Conservation (phyloP, 108 stramenopile genomes). For the Fistulifera pelliculosa region DNA sequence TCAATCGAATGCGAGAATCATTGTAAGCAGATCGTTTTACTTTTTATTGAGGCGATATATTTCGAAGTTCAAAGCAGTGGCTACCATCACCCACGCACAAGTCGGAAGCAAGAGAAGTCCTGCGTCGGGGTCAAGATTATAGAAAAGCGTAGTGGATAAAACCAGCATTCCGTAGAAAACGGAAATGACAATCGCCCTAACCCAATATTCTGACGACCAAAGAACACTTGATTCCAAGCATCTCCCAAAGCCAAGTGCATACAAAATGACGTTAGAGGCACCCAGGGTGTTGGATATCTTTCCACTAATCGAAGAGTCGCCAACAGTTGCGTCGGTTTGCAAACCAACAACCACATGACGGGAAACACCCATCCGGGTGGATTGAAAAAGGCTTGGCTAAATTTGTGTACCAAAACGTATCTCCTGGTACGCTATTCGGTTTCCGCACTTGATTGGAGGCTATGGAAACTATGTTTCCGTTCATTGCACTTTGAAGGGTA, state of each 20-base stretch:
- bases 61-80: slow-evolving; percentile 47
- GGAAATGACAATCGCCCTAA: slow-evolving; percentile 39
- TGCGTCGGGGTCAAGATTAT: slow-evolving; percentile 30
- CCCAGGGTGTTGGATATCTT: slow-evolving; percentile 6
- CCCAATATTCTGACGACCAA: slow-evolving; percentile 49
- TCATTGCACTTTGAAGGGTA: too few species aligned
- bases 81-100: slow-evolving; percentile 57
- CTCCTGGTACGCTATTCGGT: slow-evolving; percentile 1
- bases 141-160: slow-evolving; percentile 36
- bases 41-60: slow-evolving; percentile 29
- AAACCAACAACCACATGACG: slow-evolving; percentile 69
- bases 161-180: slow-evolving; percentile 38
- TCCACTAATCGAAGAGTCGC: slow-evolving; percentile 25
- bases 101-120: slow-evolving; percentile 56
- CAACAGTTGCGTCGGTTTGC: slow-evolving; percentile 60
- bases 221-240: slow-evolving; percentile 69
- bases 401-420: slow-evolving; percentile 35
- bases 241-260: slow-evolving; percentile 52
- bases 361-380: slow-evolving; percentile 70
- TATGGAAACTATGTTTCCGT: background rate
- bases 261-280: slow-evolving; percentile 32
- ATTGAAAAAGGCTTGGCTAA: slow-evolving; percentile 51
- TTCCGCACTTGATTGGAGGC: slow-evolving; percentile 1
- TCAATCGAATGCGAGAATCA: too few species aligned
- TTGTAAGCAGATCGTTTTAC: background rate